Base-by-base conservation (phyloP, 2,329 filamentous ascomycete genomes). In the Daldinia sp. region DNA sequence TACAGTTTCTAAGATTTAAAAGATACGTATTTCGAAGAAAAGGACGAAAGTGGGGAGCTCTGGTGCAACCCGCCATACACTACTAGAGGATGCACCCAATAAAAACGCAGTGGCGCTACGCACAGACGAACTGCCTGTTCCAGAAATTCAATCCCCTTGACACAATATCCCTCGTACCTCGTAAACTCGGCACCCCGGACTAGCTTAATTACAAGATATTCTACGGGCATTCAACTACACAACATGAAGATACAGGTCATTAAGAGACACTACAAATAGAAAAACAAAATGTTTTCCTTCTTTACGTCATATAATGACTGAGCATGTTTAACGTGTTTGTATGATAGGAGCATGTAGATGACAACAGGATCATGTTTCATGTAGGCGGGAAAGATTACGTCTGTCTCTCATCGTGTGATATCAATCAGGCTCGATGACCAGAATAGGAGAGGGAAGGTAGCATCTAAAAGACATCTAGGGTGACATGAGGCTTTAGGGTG, bases 401-500 rank as follows among this genome's bases (percentile, higher is more conserved):
- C 30, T 30, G 23, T 30, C 37, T 3, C 20, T 44, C 33, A 28
- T 60, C 50, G 20, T 60, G 60, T 51, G 65, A 56, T 50, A 42
- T 39, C 20, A 44, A 26, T 35, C 39, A 9, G 28, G 12, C 1
- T 44, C 30, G 18, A 39, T 46, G 33, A 37, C 23, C n/a, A 23
- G 53, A 48, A 37, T 23, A 37, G 3, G 18, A n/a, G 18, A 10
- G 15, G 6, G 30, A 59, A 35, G 23, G 23, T 63, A 28, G 41
- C 54, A 58, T 64, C 50, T 65, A 51, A 23, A 51, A 64, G 55
- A 65, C 50, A 59, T 64, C 44, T 30, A 50, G 65, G 65, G 60
- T 65, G 58, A 15, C 59, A 66, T 68, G 68, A 68, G 68, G 68
- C 68, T 70, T 61, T 60, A 61, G 65, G 64, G 5, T 39, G 37